Evolutionary conservation across 768 basidiomycete species (phyloP).

Genomic region (Rhodocollybia butyracea): DNA sequence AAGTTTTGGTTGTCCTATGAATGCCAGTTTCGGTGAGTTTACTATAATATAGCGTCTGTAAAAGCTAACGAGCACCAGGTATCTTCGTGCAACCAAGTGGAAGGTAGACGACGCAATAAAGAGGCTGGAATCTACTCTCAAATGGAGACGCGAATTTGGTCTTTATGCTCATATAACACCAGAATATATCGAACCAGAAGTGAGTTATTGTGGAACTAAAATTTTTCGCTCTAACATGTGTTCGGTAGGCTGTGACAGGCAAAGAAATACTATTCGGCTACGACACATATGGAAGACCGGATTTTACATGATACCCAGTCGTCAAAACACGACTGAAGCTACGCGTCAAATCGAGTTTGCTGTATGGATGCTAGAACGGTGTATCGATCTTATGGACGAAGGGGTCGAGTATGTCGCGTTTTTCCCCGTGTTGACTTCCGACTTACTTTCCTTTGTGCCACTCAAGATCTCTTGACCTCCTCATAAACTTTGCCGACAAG

Average conservation of each 20-base stretch:
- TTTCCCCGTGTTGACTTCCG: not conserved
- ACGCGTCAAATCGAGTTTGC: slow-evolving; percentile 68
- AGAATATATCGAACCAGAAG: slow-evolving; percentile 72
- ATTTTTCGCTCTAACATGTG: slow-evolving; percentile 6
- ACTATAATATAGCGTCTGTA: no score
- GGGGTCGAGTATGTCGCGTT: slow-evolving; percentile 67
- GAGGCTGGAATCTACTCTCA: slow-evolving; percentile 67
- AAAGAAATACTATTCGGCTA: slow-evolving; percentile 80
- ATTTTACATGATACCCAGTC: slow-evolving; percentile 63
- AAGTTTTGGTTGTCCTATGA: slow-evolving; percentile 81
- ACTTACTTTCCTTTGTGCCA: not conserved
- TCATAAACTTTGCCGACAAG: slow-evolving; percentile 77
- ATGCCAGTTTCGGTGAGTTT: slow-evolving; percentile 58
- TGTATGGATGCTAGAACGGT: slow-evolving; percentile 77
- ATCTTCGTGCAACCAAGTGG: slow-evolving; percentile 79
- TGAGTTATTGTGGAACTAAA: slow-evolving; percentile 23
- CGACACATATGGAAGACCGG: slow-evolving; percentile 65
- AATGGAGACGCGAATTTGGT: slow-evolving; percentile 80
- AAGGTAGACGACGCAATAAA: slow-evolving; percentile 52
- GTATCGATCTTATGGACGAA: slow-evolving; percentile 73
- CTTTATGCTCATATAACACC: slow-evolving; percentile 61
- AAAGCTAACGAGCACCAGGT: slow-evolving; percentile 35
- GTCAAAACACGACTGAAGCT: slow-evolving; percentile 75
- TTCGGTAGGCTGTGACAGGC: slow-evolving; percentile 66
- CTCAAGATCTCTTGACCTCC: slow-evolving; percentile 58